Base-by-base conservation (phyloP, 176 grass and related monocot species). In the Paspalum notatum region DNA sequence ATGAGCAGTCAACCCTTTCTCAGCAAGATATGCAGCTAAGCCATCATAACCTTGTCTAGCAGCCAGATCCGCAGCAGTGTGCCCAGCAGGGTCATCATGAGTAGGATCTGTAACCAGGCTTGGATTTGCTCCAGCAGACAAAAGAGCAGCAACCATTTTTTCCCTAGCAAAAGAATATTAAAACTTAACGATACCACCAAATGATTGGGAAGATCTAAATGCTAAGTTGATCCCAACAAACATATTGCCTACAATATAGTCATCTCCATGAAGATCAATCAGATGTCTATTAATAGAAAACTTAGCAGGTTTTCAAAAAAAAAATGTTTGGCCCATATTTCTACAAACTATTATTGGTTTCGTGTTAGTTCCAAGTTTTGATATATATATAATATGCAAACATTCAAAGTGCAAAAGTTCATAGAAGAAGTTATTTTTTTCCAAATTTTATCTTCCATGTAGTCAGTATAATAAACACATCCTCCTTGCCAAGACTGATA, bases 121-220 rank as follows among this genome's bases (percentile, higher is more conserved):
- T 87, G 96, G 92, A 85, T 99, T 95, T 88, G 96, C 92, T 82
- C 96, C 92, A 73, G 88, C 96, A 72, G 90, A 93, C 84, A 99
- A 90, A 93, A 99, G 90, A 83, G 84, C 78, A 49, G 90, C 96
- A 70, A 99, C 89, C 92, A 99, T 99, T 74, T 82, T 95, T 86
- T 95, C 88, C 86, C 96, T 99, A 62, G 72, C 53, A 77, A 43
- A 93, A 84, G 18, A 79, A 78, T 21, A 57, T 40, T 68, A 38
- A 75, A 72, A 26, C n/a, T n/a, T 16, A 76, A 76, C 78, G 76
- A n/a, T 68, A 74, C n/a, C 42, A 75, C 53, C 66, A 56, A 50
- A 49, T 69, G 10, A 24, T 27, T 25, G 27, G 15, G 13, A 69
- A 67, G 49, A 88, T 75, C 4, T 74, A 73, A 53, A 62, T 2